Evolutionary conservation across 148 eudicot genomes (phyloP), one percentile per base, ranked within the genome.

Genomic region (Camellia granthamiana): DNA sequence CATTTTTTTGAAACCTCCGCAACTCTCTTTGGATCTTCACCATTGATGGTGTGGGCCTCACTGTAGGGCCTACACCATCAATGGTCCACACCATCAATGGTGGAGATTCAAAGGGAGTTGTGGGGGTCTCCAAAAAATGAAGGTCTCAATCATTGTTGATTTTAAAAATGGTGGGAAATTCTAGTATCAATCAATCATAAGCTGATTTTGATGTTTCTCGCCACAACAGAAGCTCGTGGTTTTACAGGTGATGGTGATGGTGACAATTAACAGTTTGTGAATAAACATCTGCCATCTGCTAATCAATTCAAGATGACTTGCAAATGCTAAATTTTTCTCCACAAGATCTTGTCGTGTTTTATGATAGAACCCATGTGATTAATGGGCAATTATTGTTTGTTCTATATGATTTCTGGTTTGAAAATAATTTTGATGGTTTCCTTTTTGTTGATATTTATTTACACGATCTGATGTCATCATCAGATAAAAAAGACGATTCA

Each of bases 181-280:
- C 49, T 41, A 58, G 52, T 75, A 58, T n/a, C 47, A 15, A 41
- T 58, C 49, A 56, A 75, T 42, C 52, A 75, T 15, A 23, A 16
- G 43, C 66, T 75, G 77, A 75, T 75, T 75, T 75, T 75, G 77
- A 75, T 59, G 66, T 44, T 75, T 74, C 49, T 58, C 77, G 58
- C 49, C 16, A 56, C 23, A 41, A 56, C 23, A 41, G 38, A 75
- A 54, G 44, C 65, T 30, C 49, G 9, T 23, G 47, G 41, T 10
- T 5, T 11, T 19, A 64, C 42, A 10, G 68, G 68, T 7, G 68
- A 2, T 64, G 42, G 76, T 52, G 60, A 43, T 52, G 56, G 61
- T 9, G 74, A 38, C 56, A 49, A 16, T 8, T 12, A 21, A 72
- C 18, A 9, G 55, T 70, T 10, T 19, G 38, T 23, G 68, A 38